Conservation (phyloP, 208 protist genomes). For the Wallacemonas rigidus region DNA sequence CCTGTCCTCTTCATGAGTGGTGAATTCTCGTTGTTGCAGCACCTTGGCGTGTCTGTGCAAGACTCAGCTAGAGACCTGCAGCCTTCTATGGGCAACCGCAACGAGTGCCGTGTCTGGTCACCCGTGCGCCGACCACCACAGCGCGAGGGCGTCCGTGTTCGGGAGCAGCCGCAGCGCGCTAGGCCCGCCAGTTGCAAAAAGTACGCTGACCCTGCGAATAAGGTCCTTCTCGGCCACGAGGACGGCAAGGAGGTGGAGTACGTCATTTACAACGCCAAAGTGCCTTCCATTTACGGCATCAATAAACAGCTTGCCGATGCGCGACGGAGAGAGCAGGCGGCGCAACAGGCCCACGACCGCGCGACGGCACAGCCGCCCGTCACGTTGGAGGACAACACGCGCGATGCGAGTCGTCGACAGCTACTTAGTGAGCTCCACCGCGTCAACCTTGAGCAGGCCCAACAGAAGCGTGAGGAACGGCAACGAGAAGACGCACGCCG, state of each 20-base stretch:
- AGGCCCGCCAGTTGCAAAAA: not conserved
- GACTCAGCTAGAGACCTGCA: not conserved
- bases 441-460: constrained; percentile 57
- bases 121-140: constrained; percentile 40
- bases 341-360: not conserved
- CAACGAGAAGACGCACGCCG: constrained; percentile 21
- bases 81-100: not conserved
- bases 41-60: constrained; percentile 52
- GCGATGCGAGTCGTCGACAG: constrained; percentile 27
- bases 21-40: constrained; percentile 65
- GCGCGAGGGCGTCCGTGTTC: not conserved
- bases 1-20: constrained; percentile 26
- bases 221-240: constrained; percentile 49
- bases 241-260: constrained; percentile 47
- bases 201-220: constrained; percentile 57
- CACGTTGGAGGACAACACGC: constrained; percentile 7
- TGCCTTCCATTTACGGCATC: constrained; percentile 62
- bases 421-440: constrained; percentile 48
- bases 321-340: constrained; percentile 24
- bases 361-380: constrained; percentile 1
- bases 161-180: constrained; percentile 3
- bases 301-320: constrained; percentile 64
- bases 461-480: constrained; percentile 44
- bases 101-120: constrained; percentile 52
- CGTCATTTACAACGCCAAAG: constrained; percentile 67